These are phyloP conservation scores for Verticillium nonalfalfae DNA, from an alignment of 2,329 filamentous ascomycete genomes.

Conservation along the genomic window DNA sequence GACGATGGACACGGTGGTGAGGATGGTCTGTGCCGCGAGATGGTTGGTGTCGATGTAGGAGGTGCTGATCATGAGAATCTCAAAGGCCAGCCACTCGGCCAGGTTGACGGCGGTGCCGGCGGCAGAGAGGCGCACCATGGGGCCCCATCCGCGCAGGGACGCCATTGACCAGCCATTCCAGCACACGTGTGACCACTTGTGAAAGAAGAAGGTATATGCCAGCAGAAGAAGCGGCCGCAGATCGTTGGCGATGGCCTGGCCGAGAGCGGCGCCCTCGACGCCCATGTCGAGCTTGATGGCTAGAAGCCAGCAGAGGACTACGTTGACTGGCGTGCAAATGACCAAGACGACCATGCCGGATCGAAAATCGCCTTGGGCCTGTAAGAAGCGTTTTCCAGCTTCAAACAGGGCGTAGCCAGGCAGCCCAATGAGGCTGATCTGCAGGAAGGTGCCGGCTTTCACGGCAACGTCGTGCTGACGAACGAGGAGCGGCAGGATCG, in stretches of 20 bases:
- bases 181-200: constrained; percentile 32
- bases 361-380: constrained; percentile 48
- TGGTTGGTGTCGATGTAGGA: constrained; percentile 35
- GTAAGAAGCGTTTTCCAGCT: constrained; percentile 45
- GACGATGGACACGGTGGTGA: constrained; percentile 31
- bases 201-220: constrained; percentile 35
- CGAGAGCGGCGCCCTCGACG: constrained; percentile 43
- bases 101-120: constrained; percentile 31
- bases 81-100: constrained; percentile 35
- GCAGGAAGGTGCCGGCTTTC: constrained; percentile 41
- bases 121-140: constrained; percentile 28
- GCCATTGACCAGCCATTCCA: constrained; percentile 34
- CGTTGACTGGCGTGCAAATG: constrained; percentile 40
- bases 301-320: constrained; percentile 41
- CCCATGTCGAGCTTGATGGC: constrained; percentile 34
- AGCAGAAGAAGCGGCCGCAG: constrained; percentile 40
- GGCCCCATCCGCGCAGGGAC: constrained; percentile 29
- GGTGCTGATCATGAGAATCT: constrained; percentile 36
- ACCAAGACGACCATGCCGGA: constrained; percentile 39
- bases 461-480: constrained; percentile 38
- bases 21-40: constrained; percentile 32
- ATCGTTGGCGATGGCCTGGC: constrained; percentile 40
- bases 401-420: constrained; percentile 50
- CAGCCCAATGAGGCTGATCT: constrained; percentile 39
- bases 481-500: constrained; percentile 36